Evolutionary conservation across 441 rosid species (phyloP).

Genomic region (Gossypium schwendimanii): DNA sequence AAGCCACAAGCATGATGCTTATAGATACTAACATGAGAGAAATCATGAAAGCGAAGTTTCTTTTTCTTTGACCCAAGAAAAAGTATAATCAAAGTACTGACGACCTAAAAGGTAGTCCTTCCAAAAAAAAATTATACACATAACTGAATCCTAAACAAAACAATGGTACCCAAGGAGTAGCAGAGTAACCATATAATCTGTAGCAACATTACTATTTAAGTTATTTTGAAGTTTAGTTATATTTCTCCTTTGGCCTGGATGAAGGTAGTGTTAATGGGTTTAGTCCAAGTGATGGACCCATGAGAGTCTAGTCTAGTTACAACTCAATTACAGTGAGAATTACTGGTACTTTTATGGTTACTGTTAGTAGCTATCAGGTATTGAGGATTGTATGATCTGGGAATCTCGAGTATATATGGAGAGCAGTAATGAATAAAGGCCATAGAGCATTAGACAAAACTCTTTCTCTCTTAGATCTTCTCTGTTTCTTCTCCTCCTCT

Average conservation of each 20-base stretch:
- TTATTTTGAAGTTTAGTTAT: neutral
- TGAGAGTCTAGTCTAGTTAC: neutral
- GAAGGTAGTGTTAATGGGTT: neutral
- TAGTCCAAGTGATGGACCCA: neutral
- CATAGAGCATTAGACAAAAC: neutral
- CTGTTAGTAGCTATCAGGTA: neutral
- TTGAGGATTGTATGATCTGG: neutral
- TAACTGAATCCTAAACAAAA: neutral
- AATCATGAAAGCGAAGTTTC: neutral
- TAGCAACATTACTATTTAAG: neutral
- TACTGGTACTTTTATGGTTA: neutral
- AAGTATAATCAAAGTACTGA: neutral
- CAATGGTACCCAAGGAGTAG: neutral
- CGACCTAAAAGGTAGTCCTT: neutral
- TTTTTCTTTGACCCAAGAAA: neutral
- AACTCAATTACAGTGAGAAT: neutral
- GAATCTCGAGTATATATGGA: neutral
- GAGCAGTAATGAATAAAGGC: neutral
- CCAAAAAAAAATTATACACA: neutral
- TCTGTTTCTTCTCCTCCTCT: neutral
- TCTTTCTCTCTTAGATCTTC: neutral
- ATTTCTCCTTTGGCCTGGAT: neutral
- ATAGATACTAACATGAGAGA: neutral
- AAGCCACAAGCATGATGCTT: neutral
- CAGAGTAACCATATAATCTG: neutral